These are phyloP conservation scores for Firmiana major DNA, from an alignment of 345 rosid genomes.

Conservation along the genomic window DNA sequence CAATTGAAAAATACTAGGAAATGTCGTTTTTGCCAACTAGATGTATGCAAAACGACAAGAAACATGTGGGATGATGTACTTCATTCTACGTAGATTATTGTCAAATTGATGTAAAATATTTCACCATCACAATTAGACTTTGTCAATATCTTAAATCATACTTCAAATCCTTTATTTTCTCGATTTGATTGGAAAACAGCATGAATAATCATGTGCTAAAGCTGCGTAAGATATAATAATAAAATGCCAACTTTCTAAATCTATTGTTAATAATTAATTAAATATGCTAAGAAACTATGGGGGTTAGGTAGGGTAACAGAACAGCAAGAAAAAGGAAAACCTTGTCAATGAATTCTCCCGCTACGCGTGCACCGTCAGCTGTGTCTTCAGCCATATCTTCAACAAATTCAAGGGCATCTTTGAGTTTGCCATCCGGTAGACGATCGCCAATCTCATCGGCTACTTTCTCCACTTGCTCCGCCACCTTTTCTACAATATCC, in stretches of 20 bases:
- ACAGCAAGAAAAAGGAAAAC: constrained; percentile 10
- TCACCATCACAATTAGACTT: background rate
- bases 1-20: background rate
- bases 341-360: constrained; percentile 42
- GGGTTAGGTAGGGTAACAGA: background rate
- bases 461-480: constrained; percentile 46
- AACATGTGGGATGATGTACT: background rate
- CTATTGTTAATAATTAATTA: background rate
- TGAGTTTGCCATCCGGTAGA: constrained; percentile 45
- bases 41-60: background rate
- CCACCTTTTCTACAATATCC: constrained; percentile 41
- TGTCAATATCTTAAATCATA: background rate
- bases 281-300: background rate
- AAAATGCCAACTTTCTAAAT: background rate
- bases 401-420: constrained; percentile 19
- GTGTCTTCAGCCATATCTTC: constrained; percentile 41
- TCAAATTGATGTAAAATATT: background rate
- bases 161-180: background rate
- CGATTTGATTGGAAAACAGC: background rate
- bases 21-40: background rate
- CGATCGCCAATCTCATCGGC: constrained; percentile 39
- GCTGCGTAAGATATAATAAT: background rate
- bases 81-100: background rate
- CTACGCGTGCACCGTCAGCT: constrained; percentile 37
- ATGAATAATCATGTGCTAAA: background rate